These are phyloP conservation scores for Metschnikowia orientalis DNA, from an alignment of 805 yeast genomes.

Conservation along the genomic window DNA sequence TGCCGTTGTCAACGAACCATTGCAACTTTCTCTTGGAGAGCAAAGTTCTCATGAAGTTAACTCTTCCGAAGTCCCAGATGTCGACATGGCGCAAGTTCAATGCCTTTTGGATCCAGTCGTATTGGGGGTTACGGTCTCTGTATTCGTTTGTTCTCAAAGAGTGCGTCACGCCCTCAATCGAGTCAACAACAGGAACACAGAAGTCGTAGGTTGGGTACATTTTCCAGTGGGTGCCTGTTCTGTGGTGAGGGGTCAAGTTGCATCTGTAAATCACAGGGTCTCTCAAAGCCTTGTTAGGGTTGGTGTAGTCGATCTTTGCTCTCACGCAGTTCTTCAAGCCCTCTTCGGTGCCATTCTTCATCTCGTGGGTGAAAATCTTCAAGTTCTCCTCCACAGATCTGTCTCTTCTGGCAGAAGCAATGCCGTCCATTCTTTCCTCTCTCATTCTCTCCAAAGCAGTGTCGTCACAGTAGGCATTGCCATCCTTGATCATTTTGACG, in stretches of 20 bases:
- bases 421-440: conserved; percentile 98
- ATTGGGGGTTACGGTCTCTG: conserved; percentile 98
- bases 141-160: conserved; percentile 97
- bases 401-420: conserved; percentile 87
- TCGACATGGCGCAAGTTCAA: conserved; percentile 84
- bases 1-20: conserved; percentile 93
- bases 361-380: conserved; percentile 78
- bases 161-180: conserved; percentile 96
- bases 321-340: conserved; percentile 92
- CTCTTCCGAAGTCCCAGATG: conserved; percentile 97
- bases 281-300: conserved; percentile 89
- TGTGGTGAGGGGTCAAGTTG: conserved; percentile 95
- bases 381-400: conserved; percentile 91
- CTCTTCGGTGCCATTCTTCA: conserved; percentile 90
- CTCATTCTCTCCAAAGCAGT: conserved; percentile 94
- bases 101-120: conserved; percentile 89
- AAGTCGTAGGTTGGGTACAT: conserved; percentile 98
- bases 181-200: conserved; percentile 96
- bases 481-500: conserved; percentile 83
- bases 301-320: conserved; percentile 92
- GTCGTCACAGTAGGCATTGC: conserved; percentile 96
- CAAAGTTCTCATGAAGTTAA: conserved; percentile 93
- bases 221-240: conserved; percentile 92
- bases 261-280: conserved; percentile 98
- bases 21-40: conserved; percentile 96